Evolutionary conservation across 2,329 filamentous ascomycete genomes (phyloP).

Genomic region (Escovopsis sp.): DNA sequence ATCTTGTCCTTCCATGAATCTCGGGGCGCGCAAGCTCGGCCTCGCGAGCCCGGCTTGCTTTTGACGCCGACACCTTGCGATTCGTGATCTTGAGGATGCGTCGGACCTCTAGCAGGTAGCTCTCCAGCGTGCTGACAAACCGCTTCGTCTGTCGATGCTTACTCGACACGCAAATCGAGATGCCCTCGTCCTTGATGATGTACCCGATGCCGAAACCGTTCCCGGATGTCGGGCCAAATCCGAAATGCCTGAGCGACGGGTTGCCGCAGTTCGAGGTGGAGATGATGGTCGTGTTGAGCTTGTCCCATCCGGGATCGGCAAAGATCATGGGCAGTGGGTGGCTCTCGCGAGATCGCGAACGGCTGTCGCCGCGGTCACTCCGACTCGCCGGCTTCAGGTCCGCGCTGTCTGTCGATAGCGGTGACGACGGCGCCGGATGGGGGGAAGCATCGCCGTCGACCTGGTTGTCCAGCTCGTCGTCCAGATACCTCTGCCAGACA

Average conservation of each 20-base stretch:
- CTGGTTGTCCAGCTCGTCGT: constrained; percentile 44
- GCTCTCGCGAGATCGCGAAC: constrained; percentile 31
- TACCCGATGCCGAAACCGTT: constrained; percentile 97
- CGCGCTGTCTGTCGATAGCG: constrained; percentile 19
- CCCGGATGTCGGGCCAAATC: constrained; percentile 85
- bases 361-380: constrained; percentile 36
- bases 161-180: constrained; percentile 81
- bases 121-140: constrained; percentile 79
- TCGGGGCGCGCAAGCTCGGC: constrained; percentile 28
- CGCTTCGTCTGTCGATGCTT: constrained; percentile 89
- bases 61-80: constrained; percentile 26
- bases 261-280: constrained; percentile 99
- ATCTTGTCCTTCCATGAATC: constrained; percentile 42
- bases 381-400: constrained; percentile 17
- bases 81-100: constrained; percentile 62
- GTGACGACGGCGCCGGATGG: constrained; percentile 34
- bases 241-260: constrained; percentile 85
- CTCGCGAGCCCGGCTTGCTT: constrained; percentile 38
- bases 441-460: constrained; percentile 48
- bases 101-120: constrained; percentile 79
- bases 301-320: constrained; percentile 82
- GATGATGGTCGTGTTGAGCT: constrained; percentile 83
- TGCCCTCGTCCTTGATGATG: constrained; percentile 71
- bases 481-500: constrained; percentile 81
- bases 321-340: constrained; percentile 63